These are phyloP conservation scores for Diaporthe ilicicola DNA, from an alignment of 2,329 filamentous ascomycete species.

Conservation along the genomic window DNA sequence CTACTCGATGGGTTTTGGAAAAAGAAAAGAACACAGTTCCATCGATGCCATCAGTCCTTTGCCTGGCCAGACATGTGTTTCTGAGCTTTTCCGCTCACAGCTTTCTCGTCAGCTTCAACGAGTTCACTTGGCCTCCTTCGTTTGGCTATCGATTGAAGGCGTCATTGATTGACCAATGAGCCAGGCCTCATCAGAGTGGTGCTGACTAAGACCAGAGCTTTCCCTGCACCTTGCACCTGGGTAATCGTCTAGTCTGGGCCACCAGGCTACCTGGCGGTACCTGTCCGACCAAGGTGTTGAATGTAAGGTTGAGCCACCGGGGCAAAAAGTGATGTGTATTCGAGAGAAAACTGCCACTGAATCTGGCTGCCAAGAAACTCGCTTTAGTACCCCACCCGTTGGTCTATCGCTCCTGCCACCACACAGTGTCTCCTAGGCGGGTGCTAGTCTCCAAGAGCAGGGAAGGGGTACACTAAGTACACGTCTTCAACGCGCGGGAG, in stretches of 20 bases:
- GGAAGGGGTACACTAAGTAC: conserved; percentile 1
- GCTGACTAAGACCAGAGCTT: conserved; percentile 24
- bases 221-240: neutral
- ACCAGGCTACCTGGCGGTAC: neutral
- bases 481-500: conserved; percentile 31
- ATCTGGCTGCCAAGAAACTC: no score
- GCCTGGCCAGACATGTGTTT: neutral
- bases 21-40: no score
- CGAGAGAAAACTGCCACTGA: no score
- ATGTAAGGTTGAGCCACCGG: no score
- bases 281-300: neutral
- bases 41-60: neutral
- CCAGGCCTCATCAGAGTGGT: neutral
- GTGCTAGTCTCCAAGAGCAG: neutral
- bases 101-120: neutral
- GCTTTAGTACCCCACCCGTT: no score
- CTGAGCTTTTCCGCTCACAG: neutral
- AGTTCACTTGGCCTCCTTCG: neutral
- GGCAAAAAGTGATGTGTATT: no score
- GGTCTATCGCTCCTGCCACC: no score
- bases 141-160: neutral
- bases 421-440: neutral
- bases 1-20: neutral
- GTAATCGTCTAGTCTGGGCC: neutral
- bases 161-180: conserved; percentile 13